These are phyloP conservation scores for Rosa chinensis DNA, from an alignment of 306 rosid genomes.

Conservation along the genomic window DNA sequence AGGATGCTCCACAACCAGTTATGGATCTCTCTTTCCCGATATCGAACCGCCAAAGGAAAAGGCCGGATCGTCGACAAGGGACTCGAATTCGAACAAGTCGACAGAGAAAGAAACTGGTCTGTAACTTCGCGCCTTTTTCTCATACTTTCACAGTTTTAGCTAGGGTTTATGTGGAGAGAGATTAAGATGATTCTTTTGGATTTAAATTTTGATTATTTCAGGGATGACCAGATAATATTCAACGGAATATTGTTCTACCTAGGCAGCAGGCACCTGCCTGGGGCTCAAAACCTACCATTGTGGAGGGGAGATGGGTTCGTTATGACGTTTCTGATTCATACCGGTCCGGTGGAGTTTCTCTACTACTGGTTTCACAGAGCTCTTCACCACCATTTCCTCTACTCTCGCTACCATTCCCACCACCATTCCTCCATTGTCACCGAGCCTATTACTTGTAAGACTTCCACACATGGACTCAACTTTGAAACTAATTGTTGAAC, in stretches of 20 bases:
- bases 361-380: constrained; percentile 59
- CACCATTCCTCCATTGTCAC: constrained; percentile 58
- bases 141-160: not conserved
- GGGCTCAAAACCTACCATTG: constrained; percentile 5
- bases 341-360: constrained; percentile 43
- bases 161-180: not conserved
- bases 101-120: constrained; percentile 39
- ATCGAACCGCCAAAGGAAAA: constrained; percentile 51
- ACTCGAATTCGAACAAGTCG: constrained; percentile 40
- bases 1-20: constrained; percentile 46
- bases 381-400: constrained; percentile 52
- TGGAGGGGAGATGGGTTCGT: constrained; percentile 42
- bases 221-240: constrained; percentile 53
- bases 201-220: constrained; percentile 6
- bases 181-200: not conserved
- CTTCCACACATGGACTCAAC: not conserved
- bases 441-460: constrained; percentile 52
- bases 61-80: constrained; percentile 35
- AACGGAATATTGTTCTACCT: constrained; percentile 23
- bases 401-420: constrained; percentile 53
- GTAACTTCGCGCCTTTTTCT: not conserved
- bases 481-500: not conserved
- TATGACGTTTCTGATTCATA: constrained; percentile 29
- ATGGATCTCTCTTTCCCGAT: constrained; percentile 64
- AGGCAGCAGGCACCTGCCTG: not conserved